phyloP scores from a whole-genome alignment of 164 flowering plant genomes.

The Stephania cephalantha region DNA sequence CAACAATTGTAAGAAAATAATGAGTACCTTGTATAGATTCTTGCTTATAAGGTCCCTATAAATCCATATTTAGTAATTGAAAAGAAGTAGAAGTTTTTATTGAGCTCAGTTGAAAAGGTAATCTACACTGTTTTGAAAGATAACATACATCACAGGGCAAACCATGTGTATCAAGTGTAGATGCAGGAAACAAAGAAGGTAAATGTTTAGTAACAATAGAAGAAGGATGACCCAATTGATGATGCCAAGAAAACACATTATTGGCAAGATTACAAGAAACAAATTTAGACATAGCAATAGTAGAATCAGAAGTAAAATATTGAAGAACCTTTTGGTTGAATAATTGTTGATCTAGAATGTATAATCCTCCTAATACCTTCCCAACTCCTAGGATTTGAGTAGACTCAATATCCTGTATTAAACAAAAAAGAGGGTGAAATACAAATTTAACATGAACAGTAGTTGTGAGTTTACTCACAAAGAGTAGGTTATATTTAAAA shows the following conservation, averaged over 20 bases:
- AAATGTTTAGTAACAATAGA: not conserved
- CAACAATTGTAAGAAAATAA: too few species aligned
- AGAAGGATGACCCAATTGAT: not conserved
- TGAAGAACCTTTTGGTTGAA: not conserved
- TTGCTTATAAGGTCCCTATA: slow-evolving; percentile 3
- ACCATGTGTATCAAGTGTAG: not conserved
- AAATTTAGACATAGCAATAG: too few species aligned
- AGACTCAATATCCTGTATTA: not conserved
- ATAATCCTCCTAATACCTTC: not conserved
- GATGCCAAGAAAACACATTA: not conserved
- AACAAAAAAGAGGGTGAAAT: not conserved
- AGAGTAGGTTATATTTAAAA: not conserved
- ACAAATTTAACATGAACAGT: not conserved
- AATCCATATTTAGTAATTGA: not conserved
- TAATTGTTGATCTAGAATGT: not conserved
- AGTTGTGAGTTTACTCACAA: not conserved
- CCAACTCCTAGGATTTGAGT: not conserved
- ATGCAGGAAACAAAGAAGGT: too few species aligned
- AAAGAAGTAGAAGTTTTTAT: not conserved
- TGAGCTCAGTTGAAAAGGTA: not conserved
- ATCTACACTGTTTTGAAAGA: not conserved
- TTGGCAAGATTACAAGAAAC: too few species aligned
- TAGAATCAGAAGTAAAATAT: too few species aligned
- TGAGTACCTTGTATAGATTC: too few species aligned
- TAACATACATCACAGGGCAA: not conserved